Evolutionary conservation across 2,329 filamentous ascomycete species (phyloP), one percentile per base, ranked within the genome.

Genomic region (Colletotrichum tropicicola): DNA sequence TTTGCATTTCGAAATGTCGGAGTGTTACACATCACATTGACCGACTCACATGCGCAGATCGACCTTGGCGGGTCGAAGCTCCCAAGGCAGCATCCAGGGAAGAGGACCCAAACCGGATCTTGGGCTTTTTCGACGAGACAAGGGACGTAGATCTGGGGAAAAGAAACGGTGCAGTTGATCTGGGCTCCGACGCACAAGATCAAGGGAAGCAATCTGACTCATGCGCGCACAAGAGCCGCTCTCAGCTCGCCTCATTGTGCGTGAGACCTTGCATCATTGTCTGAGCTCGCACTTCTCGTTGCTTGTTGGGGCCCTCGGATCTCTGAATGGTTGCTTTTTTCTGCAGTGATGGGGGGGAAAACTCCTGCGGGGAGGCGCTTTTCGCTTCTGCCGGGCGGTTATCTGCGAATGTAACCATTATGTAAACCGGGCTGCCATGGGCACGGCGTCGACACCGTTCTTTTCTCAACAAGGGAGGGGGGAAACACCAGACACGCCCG

Each of bases 381-480:
- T 43, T 35, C 23, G 23, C 17, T 15, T 17, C 48, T 7, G 30
- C 39, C 47, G 44, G 44, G 48, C 49, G 45, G 37, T n/a, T 17
- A 39, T 51, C 44, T 61, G 49, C 45, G 47, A 60, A 59, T 60
- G 43, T 47, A 35, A 37, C 44, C 45, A 35, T 53, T 54, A 41
- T 49, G 43, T 47, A 61, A 37, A 30, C 15, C 27, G 43, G 39
- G 27, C 10, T 35, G 32, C 32, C 8, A 13, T 35, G 15, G 32
- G 10, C 41, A 19, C 28, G 30, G 25, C 58, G 23, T 61, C n/a
- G 35, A 17, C 49, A 48, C 45, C 15, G 61, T 65, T 65, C 61
- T 60, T 60, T 65, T 65, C 57, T 65, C 61, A 65, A 56, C 49
- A 65, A 65, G 61, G 61, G 56, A 53, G 56, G 56, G 48, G 35